Percentiles rank a stretch among this genome's conserved stretches.
Conservation (phyloP, 2,329 filamentous ascomycete genomes). For the Sarocladium brachiariae region DNA sequence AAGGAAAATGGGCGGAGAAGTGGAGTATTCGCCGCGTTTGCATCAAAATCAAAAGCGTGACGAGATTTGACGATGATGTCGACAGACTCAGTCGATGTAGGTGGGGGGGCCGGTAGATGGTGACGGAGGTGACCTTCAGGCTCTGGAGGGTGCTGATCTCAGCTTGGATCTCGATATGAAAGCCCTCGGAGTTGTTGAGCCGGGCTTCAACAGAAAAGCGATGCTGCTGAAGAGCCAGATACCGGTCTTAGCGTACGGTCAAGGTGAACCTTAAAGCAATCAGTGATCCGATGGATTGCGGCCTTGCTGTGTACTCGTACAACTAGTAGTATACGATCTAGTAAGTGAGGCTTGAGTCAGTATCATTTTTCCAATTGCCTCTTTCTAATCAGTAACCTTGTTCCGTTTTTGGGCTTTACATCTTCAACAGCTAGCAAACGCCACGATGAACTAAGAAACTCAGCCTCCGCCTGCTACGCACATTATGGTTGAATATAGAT, state of each 20-base stretch:
- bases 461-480: background rate
- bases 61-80: conserved; percentile 4
- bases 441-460: background rate
- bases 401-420: background rate
- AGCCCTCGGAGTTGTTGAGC: background rate
- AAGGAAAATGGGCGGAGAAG: conserved; percentile 6
- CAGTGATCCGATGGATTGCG: background rate
- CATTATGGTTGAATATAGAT: background rate
- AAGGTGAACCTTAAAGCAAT: background rate
- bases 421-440: background rate
- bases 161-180: conserved; percentile 6
- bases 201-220: background rate
- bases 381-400: background rate
- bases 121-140: background rate
- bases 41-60: background rate
- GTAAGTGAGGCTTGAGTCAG: background rate
- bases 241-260: conserved; percentile 2
- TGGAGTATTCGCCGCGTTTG: conserved; percentile 1
- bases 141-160: background rate
- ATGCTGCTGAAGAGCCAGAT: conserved; percentile 5
- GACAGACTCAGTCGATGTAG: background rate
- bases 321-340: too few species aligned
- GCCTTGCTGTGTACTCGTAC: too few species aligned
- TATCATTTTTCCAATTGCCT: background rate
- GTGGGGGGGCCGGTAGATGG: background rate